phyloP scores from a whole-genome alignment of 2,329 filamentous ascomycete genomes.

The Colletotrichum graminicola region DNA sequence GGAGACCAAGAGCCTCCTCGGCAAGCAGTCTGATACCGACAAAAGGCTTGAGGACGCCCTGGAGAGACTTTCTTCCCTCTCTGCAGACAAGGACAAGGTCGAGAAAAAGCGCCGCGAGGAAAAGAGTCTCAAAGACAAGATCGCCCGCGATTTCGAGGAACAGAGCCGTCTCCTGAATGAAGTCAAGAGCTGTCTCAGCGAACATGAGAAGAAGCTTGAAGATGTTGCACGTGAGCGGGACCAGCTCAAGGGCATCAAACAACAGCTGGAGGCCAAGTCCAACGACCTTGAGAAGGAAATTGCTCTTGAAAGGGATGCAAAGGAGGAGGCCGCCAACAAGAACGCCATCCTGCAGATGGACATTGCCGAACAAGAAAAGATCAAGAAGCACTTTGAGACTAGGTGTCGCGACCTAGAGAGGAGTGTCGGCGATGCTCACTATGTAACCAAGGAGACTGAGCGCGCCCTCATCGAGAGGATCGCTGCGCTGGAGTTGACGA shows the following conservation, averaged over 20 bases:
- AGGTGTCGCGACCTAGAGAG: conserved; percentile 31
- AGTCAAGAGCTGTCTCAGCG: conserved; percentile 25
- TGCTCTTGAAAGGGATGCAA: conserved; percentile 26
- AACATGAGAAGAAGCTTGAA: conserved; percentile 30
- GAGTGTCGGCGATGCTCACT: conserved; percentile 36
- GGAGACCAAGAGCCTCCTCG: conserved; percentile 34
- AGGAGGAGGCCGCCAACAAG: conserved; percentile 27
- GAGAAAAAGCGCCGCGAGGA: conserved; percentile 32
- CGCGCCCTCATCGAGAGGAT: conserved; percentile 39
- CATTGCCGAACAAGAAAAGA: conserved; percentile 20
- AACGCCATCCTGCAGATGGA: conserved; percentile 22
- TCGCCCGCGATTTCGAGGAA: conserved; percentile 34
- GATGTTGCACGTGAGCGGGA: conserved; percentile 28
- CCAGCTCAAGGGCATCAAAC: conserved; percentile 36
- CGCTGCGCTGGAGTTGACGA: conserved; percentile 40
- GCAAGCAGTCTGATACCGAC: conserved; percentile 33
- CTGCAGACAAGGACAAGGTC: conserved; percentile 33
- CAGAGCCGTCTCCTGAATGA: conserved; percentile 38
- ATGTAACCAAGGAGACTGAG: conserved; percentile 38
- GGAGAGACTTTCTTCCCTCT: conserved; percentile 28
- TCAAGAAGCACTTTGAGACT: conserved; percentile 19
- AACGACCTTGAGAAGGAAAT: conserved; percentile 29
- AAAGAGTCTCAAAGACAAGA: conserved; percentile 26
- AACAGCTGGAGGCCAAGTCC: conserved; percentile 33
- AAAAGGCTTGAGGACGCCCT: conserved; percentile 39